Evolutionary conservation across 257 asterid genomes (phyloP).

Genomic region (Echites panduratus): DNA sequence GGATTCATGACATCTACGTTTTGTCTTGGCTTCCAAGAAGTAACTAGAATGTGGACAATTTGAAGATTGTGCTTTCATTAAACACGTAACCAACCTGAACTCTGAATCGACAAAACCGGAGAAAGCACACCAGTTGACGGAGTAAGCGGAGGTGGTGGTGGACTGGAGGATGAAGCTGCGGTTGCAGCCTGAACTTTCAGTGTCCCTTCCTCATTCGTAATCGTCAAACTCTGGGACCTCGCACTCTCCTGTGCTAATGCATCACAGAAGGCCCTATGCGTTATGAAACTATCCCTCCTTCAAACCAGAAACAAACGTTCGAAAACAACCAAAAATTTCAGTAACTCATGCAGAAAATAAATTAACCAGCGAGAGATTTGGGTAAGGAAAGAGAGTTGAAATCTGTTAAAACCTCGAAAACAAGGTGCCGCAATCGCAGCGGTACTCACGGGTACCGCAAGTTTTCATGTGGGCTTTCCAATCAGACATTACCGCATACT

Average conservation of each 20-base stretch:
- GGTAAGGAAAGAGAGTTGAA: neutral
- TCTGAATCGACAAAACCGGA: constrained; percentile 83
- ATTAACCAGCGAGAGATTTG: neutral
- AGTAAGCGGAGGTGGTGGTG: constrained; percentile 41
- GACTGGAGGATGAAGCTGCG: constrained; percentile 41
- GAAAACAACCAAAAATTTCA: neutral
- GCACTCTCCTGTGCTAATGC: constrained; percentile 83
- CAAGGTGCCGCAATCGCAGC: constrained; percentile 88
- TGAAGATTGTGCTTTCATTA: constrained; percentile 13
- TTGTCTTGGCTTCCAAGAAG: constrained; percentile 13
- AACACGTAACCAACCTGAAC: constrained; percentile 70
- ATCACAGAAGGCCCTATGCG: constrained; percentile 91
- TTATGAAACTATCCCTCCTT: constrained; percentile 87
- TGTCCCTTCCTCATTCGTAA: constrained; percentile 25
- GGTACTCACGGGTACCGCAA: constrained; percentile 86
- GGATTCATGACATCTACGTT: constrained; percentile 16
- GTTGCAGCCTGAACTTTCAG: constrained; percentile 26
- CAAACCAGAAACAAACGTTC: constrained; percentile 6
- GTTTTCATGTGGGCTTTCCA: constrained; percentile 96
- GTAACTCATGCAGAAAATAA: neutral
- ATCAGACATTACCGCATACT: constrained; percentile 79
- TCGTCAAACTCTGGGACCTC: constrained; percentile 25
- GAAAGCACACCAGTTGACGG: constrained; percentile 73
- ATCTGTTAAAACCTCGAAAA: constrained; percentile 51
- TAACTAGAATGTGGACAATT: constrained; percentile 23